These are phyloP conservation scores for Rhizopus arrhizus DNA, from an alignment of 371 early-diverging fungal species.

Conservation along the genomic window DNA sequence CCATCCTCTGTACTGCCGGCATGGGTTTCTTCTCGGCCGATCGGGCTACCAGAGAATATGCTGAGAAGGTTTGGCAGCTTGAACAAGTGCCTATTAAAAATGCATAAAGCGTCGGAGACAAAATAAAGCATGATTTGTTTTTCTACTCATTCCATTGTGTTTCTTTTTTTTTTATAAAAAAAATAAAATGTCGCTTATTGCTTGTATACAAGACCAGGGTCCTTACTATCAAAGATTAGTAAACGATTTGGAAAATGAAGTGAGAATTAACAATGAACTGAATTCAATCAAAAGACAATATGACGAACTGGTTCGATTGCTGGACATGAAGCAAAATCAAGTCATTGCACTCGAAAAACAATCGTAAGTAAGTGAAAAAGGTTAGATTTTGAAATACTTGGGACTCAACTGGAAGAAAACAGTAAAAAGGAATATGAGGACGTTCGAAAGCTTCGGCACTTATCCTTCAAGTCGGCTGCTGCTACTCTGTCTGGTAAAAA, in stretches of 20 bases:
- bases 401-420: background rate
- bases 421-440: slow-evolving; percentile 47
- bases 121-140: background rate
- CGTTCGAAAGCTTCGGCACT: slow-evolving; percentile 39
- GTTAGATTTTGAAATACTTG: background rate
- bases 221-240: slow-evolving; percentile 16
- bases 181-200: slow-evolving; percentile 16
- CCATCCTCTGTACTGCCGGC: slow-evolving; percentile 83
- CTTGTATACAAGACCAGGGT: slow-evolving; percentile 27
- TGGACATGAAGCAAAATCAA: slow-evolving; percentile 14
- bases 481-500: slow-evolving; percentile 48
- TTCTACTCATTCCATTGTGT: slow-evolving; percentile 4
- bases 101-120: background rate
- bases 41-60: slow-evolving; percentile 85
- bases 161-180: no score
- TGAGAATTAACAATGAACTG: slow-evolving; percentile 6
- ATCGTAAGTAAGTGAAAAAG: slow-evolving; percentile 19
- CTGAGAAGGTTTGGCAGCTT: slow-evolving; percentile 80
- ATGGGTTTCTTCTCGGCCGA: slow-evolving; percentile 93
- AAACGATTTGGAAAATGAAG: slow-evolving; percentile 14
- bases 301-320: background rate
- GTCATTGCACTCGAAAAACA: slow-evolving; percentile 20
- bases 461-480: slow-evolving; percentile 42
- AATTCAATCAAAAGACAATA: background rate
- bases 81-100: no score